Base-by-base conservation (phyloP, 306 rosid species). In the Crataegus laevigata region DNA sequence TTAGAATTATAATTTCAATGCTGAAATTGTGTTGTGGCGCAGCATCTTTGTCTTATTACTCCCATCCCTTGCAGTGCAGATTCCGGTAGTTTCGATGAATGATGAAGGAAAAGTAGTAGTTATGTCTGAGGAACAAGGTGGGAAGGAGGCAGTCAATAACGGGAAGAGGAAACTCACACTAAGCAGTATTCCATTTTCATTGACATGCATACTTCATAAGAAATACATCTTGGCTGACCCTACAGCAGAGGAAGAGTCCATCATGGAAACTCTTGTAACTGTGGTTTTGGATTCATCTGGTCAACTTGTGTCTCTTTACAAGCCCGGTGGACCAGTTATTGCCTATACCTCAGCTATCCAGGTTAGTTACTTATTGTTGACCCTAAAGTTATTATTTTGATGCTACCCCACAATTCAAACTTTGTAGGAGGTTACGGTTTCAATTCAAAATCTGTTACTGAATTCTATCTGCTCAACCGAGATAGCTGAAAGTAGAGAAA, bases 171-270 rank as follows among this genome's bases (percentile, higher is more conserved):
- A 88, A 66, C 96, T 94, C 77, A 84, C 84, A 17, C 68, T 94
- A 72, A 81, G 61, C 82, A 84, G 82, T 45, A 75, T 86, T 84
- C 97, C 97, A 22, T 87, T 90, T 74, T 91, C 97, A 29, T 77
- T 94, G 76, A 94, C 97, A 32, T 87, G 97, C 85, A 63, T 87
- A 78, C 96, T 91, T 82, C 85, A 91, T 88, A 90, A 91, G 84
- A 91, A 77, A 34, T 87, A 90, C 85, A 88, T 91, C 79, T 79
- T 91, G 85, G 94, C 93, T 22, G 97, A 91, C 71, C 96, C 98
- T 40, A 90, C 91, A 24, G 89, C 94, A 40, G 94, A 94, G 87
- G 98, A 94, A 85, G 98, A 94, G 72, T 90, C 93, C 11, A 72
- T 94, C 66, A 85, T 91, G 85, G 97, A 94, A 84, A 91, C 97